Evolutionary conservation across 495 filamentous ascomycete species (phyloP), one percentile per base, ranked within the genome.

Genomic region (Penicillium subrubescens): DNA sequence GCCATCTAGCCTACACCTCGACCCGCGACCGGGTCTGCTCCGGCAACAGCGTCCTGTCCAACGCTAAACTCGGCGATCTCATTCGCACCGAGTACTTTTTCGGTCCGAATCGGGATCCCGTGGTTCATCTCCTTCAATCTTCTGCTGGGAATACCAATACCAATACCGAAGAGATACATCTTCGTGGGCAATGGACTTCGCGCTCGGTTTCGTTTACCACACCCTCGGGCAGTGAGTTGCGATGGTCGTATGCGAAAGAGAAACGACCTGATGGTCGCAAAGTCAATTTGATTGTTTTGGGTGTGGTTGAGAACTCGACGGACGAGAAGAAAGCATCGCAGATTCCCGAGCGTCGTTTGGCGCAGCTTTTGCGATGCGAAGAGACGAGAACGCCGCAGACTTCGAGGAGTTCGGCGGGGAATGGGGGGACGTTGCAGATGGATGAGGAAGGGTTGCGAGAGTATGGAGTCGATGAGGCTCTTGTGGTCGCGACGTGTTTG

Each of bases 401-500:
- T 11, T 71, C 67, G 25, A 61, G 63, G 44, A 72, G 72, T 52
- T 73, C 61, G 25, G 83, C 85, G 0, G 83, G 83, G 0, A 88
- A 87, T 66, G 85, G 84, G 0, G 85, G 84, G 0, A 64, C 80
- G 51, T 54, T 88, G 60, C 64, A 80, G 61, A 67, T 84, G 57
- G 77, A 83, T 25, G 68, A 76, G 7, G 71, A 59, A 27, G 67
- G 48, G 41, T 67, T 78, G 55, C 55, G 61, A 27, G 43, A 11
- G 0, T 12, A 54, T n/a, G 54, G 63, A 12, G 62, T 83, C 60
- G 72, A 73, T 8, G 72, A 80, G 66, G 73, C 73, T 11, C 52
- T 86, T n/a, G 76, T 86, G 10, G 79, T 87, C 8, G 77, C 78
- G 34, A 86, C 82, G 3, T 83, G 79, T 55, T 51, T 87, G 60